Conservation (phyloP, 306 rosid species). For the Lithocarpus polystachyus region DNA sequence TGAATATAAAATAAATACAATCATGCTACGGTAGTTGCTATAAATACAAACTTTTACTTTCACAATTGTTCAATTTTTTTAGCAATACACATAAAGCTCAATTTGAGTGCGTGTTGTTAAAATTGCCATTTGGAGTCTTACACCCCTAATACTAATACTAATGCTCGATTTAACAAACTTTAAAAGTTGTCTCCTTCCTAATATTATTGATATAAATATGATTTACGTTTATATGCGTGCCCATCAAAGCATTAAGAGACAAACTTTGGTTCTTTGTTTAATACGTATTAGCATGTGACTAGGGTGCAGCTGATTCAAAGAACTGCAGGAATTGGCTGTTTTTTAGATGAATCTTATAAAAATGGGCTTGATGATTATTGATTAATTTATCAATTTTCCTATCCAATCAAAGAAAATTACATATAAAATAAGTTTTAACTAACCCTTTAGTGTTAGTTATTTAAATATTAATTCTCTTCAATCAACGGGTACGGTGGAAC, state of each 20-base stretch:
- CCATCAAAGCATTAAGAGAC: background rate
- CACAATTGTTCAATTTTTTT: no score
- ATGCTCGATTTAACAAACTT: no score
- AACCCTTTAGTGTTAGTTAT: background rate
- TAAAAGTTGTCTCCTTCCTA: background rate
- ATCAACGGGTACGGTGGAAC: constrained; percentile 60
- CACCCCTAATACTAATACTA: no score
- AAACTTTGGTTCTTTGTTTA: background rate
- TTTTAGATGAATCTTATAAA: background rate
- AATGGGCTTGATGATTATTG: background rate
- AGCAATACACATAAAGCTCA: no score
- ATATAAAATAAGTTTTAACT: no score
- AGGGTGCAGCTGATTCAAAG: background rate
- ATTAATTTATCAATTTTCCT: background rate
- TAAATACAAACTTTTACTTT: no score
- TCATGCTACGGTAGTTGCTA: no score
- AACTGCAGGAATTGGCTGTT: background rate
- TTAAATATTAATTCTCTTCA: constrained; percentile 17
- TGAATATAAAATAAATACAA: no score
- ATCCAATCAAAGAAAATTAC: background rate
- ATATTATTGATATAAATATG: background rate
- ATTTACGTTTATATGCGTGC: background rate
- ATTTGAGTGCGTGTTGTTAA: no score
- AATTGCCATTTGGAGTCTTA: no score
- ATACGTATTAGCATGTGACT: constrained; percentile 4